A percentile compares a stretch with the other conserved stretches of the same genome.
Evolutionary conservation across 371 early-diverging fungal species (phyloP).

Genomic region (Circinella umbellata): DNA sequence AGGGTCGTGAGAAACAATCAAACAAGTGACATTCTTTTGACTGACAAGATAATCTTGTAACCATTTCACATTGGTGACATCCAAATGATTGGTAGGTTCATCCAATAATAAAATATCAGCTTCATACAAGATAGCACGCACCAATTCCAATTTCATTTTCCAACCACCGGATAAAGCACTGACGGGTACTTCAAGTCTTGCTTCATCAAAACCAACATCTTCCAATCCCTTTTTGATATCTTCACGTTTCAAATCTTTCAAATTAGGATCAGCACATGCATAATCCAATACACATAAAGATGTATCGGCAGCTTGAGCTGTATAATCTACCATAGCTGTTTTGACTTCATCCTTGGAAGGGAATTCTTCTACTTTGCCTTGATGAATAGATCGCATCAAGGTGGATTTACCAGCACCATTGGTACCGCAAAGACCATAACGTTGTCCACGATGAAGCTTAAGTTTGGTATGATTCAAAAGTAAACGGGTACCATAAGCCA

Average conservation of each 20-base stretch:
- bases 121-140: slow-evolving; percentile 80
- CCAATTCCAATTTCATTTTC: slow-evolving; percentile 88
- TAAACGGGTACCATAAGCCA: slow-evolving; percentile 87
- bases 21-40: slow-evolving; percentile 92
- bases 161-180: slow-evolving; percentile 85
- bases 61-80: slow-evolving; percentile 95
- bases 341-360: slow-evolving; percentile 72
- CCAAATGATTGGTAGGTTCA: slow-evolving; percentile 96
- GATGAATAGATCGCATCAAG: slow-evolving; percentile 80
- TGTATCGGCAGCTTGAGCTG: slow-evolving; percentile 74
- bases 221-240: slow-evolving; percentile 64
- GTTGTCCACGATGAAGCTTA: slow-evolving; percentile 77
- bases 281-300: slow-evolving; percentile 68
- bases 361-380: slow-evolving; percentile 78
- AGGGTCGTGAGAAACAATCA: slow-evolving; percentile 99
- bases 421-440: slow-evolving; percentile 86
- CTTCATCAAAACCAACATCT: slow-evolving; percentile 70
- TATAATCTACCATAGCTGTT: slow-evolving; percentile 76
- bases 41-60: slow-evolving; percentile 94
- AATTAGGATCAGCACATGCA: slow-evolving; percentile 56
- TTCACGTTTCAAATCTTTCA: slow-evolving; percentile 46
- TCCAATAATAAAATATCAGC: slow-evolving; percentile 96
- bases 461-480: slow-evolving; percentile 80
- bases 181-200: slow-evolving; percentile 61
- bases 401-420: slow-evolving; percentile 96